Conservation (phyloP, 2,329 filamentous ascomycete genomes). For the Bimuria novae-zelandiae region DNA sequence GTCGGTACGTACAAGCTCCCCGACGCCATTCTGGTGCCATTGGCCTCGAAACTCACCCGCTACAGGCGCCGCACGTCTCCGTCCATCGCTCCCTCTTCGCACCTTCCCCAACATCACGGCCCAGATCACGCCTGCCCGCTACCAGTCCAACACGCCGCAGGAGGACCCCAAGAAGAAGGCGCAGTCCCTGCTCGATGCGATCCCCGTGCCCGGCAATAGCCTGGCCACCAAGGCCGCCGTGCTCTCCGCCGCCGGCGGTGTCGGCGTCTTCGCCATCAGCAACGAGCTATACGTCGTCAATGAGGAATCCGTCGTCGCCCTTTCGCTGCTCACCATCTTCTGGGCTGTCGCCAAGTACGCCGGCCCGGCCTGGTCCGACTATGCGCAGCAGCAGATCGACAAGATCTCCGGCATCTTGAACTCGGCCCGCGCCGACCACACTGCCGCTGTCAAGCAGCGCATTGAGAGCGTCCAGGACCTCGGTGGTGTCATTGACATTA, state of each 20-base stretch:
- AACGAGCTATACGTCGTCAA: conserved; percentile 99
- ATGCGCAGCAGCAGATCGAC: conserved; percentile 84
- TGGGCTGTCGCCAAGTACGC: conserved; percentile 89
- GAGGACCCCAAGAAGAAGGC: conserved; percentile 97
- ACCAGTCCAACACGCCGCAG: conserved; percentile 75
- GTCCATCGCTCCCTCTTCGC: conserved; percentile 73
- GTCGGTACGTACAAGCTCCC: conserved; percentile 70
- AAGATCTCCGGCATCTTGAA: conserved; percentile 97
- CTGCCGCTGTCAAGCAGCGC: conserved; percentile 88
- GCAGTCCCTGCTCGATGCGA: conserved; percentile 88
- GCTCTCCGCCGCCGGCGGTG: conserved; percentile 87
- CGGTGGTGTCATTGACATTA: conserved; percentile 90
- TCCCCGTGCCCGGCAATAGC: conserved; percentile 91
- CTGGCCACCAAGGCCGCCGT: conserved; percentile 96
- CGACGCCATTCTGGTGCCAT: conserved; percentile 45
- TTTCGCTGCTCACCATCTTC: conserved; percentile 94
- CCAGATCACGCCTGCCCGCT: conserved; percentile 69
- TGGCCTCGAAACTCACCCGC: conserved; percentile 42
- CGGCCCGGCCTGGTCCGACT: conserved; percentile 88
- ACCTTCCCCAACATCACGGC: conserved; percentile 74
- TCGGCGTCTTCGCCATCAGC: conserved; percentile 94
- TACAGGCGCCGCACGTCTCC: conserved; percentile 86
- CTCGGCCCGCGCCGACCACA: conserved; percentile 91
- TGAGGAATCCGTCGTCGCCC: conserved; percentile 93
- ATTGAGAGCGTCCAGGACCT: conserved; percentile 96